Evolutionary conservation across 352 stramenopile species (phyloP), one percentile per base, ranked within the genome.

Genomic region (Globisporangium recalcitrans): DNA sequence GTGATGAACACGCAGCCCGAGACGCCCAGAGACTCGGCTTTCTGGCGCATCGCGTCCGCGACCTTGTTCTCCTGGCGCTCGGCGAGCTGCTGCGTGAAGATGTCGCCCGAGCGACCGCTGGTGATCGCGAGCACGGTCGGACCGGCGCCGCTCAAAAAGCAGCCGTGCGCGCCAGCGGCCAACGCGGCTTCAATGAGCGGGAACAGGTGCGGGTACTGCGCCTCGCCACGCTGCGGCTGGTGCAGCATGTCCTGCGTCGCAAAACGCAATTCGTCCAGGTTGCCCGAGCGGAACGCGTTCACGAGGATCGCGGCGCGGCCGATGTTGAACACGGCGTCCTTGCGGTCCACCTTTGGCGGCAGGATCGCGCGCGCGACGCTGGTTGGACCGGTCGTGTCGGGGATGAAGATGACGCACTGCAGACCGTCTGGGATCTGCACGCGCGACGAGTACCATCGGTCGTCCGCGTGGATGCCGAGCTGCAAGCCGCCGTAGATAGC

Each of bases 401-500:
- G 97, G 70, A 99, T 99, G 73, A 99, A 99, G 65, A 99, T 90
- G 54, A 99, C 96, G 70, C 97, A 96, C 82, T 99, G 96, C 63
- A 98, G 80, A 3, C 95, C 96, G n/a, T 97, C 75, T 10, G 97
- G 97, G 68, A 97, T 94, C 65, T 96, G 85, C 40, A 99, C 93
- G 57, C 97, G 93, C 81, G 98, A 98, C 13, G 96, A 98, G 62
- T 97, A 90, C 97, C 97, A 99, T 56, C 96, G 93, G 61, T 97
- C 85, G 62, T 98, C 96, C 47, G 95, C 98, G 52, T 87, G 85
- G 62, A 95, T 92, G 31, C 86, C 86, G 63, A 99, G 84, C 83
- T 99, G 97, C 65, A 99, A 88, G 24, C 97, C 97, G 57, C 97
- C 97, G 70, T 99, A 99, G 70, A 99, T 99, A 14, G 94, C 97